phyloP scores from a whole-genome alignment of 2,329 filamentous ascomycete genomes.

The Calonectria honghensis region DNA sequence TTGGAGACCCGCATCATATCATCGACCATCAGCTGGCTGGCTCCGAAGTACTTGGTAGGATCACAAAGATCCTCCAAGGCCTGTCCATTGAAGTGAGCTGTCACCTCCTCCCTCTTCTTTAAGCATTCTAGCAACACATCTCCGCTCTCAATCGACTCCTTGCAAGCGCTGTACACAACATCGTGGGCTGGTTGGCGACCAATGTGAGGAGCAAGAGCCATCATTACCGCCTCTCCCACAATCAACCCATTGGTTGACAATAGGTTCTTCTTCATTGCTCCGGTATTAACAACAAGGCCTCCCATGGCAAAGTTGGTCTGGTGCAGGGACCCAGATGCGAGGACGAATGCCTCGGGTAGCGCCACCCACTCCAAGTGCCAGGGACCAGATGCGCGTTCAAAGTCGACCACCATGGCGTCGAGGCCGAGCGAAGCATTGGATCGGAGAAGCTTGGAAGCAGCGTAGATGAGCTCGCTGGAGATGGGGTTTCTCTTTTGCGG shows the following conservation, averaged over 20 bases:
- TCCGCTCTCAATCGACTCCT: conserved; percentile 39
- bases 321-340: conserved; percentile 70
- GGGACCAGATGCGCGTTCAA: conserved; percentile 74
- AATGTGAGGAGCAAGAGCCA: conserved; percentile 72
- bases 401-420: conserved; percentile 75
- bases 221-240: conserved; percentile 77
- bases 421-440: conserved; percentile 71
- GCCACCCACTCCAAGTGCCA: conserved; percentile 77
- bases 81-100: not conserved
- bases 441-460: conserved; percentile 71
- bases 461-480: conserved; percentile 73
- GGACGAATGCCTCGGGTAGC: conserved; percentile 72
- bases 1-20: conserved; percentile 12
- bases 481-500: conserved; percentile 77
- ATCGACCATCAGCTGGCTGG: conserved; percentile 19
- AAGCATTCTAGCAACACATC: conserved; percentile 27
- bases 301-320: conserved; percentile 73
- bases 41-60: conserved; percentile 24
- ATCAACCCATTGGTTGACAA: conserved; percentile 71
- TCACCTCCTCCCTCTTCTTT: not conserved
- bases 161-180: conserved; percentile 73
- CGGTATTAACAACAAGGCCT: conserved; percentile 70
- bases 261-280: conserved; percentile 70
- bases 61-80: conserved; percentile 3
- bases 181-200: conserved; percentile 73